Percentiles rank a stretch among this genome's conserved stretches.
These are phyloP conservation scores for Cronartium quercuum DNA, from an alignment of 1,284 basidiomycete species.

Conservation along the genomic window DNA sequence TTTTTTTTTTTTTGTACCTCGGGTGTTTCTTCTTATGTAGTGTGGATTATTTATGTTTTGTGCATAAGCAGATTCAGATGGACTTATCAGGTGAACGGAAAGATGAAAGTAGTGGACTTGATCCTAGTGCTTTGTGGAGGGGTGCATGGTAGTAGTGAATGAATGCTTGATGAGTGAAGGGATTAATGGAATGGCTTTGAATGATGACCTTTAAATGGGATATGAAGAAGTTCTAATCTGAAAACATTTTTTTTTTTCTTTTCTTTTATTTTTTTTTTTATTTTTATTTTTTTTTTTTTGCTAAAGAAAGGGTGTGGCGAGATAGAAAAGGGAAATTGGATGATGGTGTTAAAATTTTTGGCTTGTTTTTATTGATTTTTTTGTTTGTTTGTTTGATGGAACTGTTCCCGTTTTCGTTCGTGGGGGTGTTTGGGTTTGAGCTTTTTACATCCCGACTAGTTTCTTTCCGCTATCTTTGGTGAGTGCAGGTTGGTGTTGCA, in stretches of 20 bases:
- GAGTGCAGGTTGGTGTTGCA: too few species aligned
- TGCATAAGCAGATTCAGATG: slow-evolving; percentile 43
- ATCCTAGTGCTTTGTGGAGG: slow-evolving; percentile 29
- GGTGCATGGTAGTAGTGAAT: slow-evolving; percentile 16
- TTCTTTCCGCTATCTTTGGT: too few species aligned
- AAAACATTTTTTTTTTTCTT: neutral
- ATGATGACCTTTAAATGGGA: neutral
- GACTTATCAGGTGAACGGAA: slow-evolving; percentile 40
- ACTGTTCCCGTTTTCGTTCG: too few species aligned
- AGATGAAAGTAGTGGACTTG: slow-evolving; percentile 1
- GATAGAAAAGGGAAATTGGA: neutral
- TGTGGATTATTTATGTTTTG: slow-evolving; percentile 42
- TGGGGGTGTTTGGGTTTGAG: too few species aligned
- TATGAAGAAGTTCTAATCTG: neutral
- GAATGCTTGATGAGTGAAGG: neutral
- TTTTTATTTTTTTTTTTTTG: neutral
- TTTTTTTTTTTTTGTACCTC: neutral
- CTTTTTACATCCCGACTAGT: too few species aligned
- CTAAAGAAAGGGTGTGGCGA: neutral
- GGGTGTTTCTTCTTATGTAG: neutral
- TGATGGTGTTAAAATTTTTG: neutral
- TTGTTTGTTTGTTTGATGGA: too few species aligned
- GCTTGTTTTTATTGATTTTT: neutral
- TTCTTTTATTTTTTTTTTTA: neutral
- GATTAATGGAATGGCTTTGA: neutral